These are phyloP conservation scores for Ogataea salicorniae DNA, from an alignment of 805 yeast species.

Conservation along the genomic window DNA sequence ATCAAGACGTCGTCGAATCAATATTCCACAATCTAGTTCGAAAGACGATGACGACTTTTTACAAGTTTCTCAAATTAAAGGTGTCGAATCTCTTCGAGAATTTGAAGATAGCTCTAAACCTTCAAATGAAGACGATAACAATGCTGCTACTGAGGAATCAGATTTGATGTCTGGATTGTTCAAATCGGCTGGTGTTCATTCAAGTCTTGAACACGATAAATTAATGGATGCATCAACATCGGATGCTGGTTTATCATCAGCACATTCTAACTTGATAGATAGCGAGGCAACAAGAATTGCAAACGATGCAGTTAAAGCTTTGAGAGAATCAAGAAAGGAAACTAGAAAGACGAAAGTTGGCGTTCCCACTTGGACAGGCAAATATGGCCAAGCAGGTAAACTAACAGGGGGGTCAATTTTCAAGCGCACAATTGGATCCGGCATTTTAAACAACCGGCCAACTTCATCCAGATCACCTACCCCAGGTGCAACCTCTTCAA, in stretches of 20 bases:
- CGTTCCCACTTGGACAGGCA: conserved; percentile 95
- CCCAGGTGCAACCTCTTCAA: neutral
- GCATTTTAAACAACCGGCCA: neutral
- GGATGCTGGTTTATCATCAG: conserved; percentile 25
- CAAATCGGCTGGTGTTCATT: conserved; percentile 58
- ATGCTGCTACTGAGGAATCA: conserved; percentile 41
- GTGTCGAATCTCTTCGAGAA: conserved; percentile 68
- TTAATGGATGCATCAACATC: conserved; percentile 42
- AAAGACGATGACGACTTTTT: conserved; percentile 59
- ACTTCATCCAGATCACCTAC: neutral
- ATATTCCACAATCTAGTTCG: conserved; percentile 7
- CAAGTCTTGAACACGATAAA: conserved; percentile 74
- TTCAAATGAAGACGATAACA: conserved; percentile 30
- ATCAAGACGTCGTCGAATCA: conserved; percentile 2
- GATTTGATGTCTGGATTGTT: conserved; percentile 73
- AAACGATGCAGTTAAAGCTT: conserved; percentile 54
- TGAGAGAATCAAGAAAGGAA: conserved; percentile 54
- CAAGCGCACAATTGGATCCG: neutral
- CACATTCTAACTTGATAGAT: conserved; percentile 52
- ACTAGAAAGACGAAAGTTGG: conserved; percentile 53
- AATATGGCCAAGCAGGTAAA: conserved; percentile 79
- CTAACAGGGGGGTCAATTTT: neutral
- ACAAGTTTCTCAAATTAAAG: conserved; percentile 57
- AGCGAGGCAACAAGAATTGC: conserved; percentile 60
- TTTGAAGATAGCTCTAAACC: conserved; percentile 47